phyloP scores from a whole-genome alignment of 192 early-diverging fungal genomes.

The Coemansia sp. region DNA sequence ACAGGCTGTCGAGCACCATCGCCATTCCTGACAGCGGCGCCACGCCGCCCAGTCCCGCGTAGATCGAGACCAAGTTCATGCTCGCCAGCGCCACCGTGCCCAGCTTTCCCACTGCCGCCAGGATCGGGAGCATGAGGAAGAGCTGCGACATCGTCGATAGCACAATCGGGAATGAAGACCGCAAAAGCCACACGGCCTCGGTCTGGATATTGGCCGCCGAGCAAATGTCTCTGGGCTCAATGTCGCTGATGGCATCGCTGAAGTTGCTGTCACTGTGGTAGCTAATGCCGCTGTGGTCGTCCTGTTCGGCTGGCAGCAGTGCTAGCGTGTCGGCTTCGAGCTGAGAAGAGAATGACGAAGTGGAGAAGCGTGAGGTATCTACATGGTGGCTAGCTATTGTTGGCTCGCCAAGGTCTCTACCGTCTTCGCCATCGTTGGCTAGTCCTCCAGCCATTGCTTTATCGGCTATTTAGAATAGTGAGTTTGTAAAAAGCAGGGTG shows the following conservation, averaged over 20 bases:
- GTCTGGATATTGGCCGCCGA: conserved; percentile 2
- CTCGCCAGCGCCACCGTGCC: conserved; percentile 64
- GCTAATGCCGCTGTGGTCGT: neutral
- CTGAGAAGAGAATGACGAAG: neutral
- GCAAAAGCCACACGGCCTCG: conserved; percentile 18
- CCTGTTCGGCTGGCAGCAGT: neutral
- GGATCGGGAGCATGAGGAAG: conserved; percentile 35
- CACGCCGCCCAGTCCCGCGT: conserved; percentile 65
- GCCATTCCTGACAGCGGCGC: conserved; percentile 64
- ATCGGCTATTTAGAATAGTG: neutral
- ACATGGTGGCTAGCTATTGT: neutral
- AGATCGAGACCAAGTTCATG: conserved; percentile 70
- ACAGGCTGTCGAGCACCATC: conserved; percentile 75
- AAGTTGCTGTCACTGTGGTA: conserved; percentile 10
- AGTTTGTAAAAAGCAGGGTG: neutral
- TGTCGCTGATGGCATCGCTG: neutral
- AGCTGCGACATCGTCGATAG: conserved; percentile 38
- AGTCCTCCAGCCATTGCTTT: neutral
- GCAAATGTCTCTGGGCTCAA: conserved; percentile 10
- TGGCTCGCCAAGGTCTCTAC: neutral
- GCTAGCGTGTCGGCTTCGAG: neutral
- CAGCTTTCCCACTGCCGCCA: conserved; percentile 59
- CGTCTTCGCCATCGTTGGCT: neutral
- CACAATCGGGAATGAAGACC: conserved; percentile 37
- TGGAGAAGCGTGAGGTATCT: neutral